phyloP scores from a whole-genome alignment of 768 basidiomycete species.

The Suillus clintonianus region DNA sequence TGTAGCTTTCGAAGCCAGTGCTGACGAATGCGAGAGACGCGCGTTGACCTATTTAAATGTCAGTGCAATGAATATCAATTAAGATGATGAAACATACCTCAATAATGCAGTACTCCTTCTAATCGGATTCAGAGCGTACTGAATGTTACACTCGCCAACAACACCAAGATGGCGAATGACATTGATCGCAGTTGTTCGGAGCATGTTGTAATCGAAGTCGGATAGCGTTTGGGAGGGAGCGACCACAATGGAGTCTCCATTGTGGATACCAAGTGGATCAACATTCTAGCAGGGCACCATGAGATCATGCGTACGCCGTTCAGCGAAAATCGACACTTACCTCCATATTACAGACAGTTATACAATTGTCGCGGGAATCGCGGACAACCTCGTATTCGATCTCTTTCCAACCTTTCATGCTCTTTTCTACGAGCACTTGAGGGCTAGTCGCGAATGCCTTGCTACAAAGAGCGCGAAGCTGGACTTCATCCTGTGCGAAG shows the following conservation, averaged over 20 bases:
- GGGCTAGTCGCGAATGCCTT: constrained; percentile 97
- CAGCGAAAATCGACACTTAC: constrained; percentile 58
- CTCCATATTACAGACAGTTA: constrained; percentile 99
- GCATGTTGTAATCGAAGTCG: too few relatives aligned
- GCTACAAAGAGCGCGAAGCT: too few relatives aligned
- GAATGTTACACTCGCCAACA: constrained; percentile 99
- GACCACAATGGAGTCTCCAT: too few relatives aligned
- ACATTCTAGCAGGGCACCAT: too few relatives aligned
- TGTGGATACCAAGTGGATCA: too few relatives aligned
- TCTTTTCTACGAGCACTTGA: constrained; percentile 98
- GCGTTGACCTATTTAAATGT: constrained; percentile 69
- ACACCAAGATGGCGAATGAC: too few relatives aligned
- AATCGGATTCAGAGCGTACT: constrained; percentile 96
- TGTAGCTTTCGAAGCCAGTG: constrained; percentile 96
- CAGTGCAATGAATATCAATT: constrained; percentile 3
- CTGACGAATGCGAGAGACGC: constrained; percentile 97
- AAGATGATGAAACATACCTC: constrained; percentile 54
- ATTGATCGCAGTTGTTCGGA: too few relatives aligned
- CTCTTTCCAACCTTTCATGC: constrained; percentile 99
- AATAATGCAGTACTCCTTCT: constrained; percentile 98
- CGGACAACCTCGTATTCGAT: constrained; percentile 99
- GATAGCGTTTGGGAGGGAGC: too few relatives aligned
- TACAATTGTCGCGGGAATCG: constrained; percentile 97
- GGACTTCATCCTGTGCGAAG: too few relatives aligned
- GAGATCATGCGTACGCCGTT: too few relatives aligned